These are phyloP conservation scores for Pleurotus salmoneostramineus DNA, from an alignment of 768 basidiomycete genomes.

Conservation along the genomic window DNA sequence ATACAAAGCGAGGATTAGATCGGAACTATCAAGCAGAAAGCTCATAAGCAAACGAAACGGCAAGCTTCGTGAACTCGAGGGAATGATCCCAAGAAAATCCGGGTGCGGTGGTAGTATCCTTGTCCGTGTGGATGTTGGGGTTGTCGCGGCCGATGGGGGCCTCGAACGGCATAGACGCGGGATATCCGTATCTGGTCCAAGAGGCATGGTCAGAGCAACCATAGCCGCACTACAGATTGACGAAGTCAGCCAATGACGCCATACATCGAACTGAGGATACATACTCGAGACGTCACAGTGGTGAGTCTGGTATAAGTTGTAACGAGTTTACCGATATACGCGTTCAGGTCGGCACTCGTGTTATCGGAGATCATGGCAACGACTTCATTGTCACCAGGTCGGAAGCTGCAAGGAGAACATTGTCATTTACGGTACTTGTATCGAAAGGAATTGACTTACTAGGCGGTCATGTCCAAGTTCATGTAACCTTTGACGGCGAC, in stretches of 20 bases:
- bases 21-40: constrained; percentile 21
- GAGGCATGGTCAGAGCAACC: constrained; percentile 45
- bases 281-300: constrained; percentile 32
- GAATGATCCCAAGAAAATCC: constrained; percentile 50
- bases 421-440: not conserved
- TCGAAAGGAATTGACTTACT: constrained; percentile 18
- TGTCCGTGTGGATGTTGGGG: constrained; percentile 36
- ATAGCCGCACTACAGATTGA: constrained; percentile 37
- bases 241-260: too few relatives aligned
- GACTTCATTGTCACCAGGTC: constrained; percentile 37
- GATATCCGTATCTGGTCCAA: constrained; percentile 39
- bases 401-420: constrained; percentile 32
- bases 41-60: constrained; percentile 55
- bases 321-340: constrained; percentile 38
- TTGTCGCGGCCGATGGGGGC: constrained; percentile 38
- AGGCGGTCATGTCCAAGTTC: constrained; percentile 38
- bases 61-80: constrained; percentile 58
- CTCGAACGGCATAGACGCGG: constrained; percentile 39
- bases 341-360: constrained; percentile 35
- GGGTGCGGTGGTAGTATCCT: constrained; percentile 40
- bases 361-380: constrained; percentile 37
- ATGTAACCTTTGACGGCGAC: constrained; percentile 47
- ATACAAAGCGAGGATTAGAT: not conserved
- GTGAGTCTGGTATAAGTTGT: constrained; percentile 31
- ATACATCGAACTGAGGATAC: too few relatives aligned